Base-by-base conservation (phyloP, 768 basidiomycete species). In the Tulasnella sp. region DNA sequence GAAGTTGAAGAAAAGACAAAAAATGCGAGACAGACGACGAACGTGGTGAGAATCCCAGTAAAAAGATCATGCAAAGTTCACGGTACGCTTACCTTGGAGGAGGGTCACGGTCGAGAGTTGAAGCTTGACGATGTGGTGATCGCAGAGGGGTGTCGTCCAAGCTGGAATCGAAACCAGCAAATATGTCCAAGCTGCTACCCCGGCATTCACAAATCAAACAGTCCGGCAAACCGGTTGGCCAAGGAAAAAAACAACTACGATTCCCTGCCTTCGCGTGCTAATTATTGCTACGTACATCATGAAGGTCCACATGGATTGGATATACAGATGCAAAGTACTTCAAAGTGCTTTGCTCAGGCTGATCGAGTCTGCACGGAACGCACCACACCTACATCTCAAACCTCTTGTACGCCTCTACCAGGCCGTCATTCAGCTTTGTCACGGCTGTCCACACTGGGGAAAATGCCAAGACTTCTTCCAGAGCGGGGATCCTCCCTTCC, bases 361-460 rank as follows among this genome's bases (percentile, higher is more conserved):
- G 49, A 49, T 49, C 49, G 49, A 49, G 49, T n/a, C n/a, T n/a
- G 49, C n/a, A 4, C 49, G 7, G n/a, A 49, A n/a, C n/a, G 22
- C 71, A 8, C 40, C 15, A 12, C 15, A 14, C 29, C 29, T 75
- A 78, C 40, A 78, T 77, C 70, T 78, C 77, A 42, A 86, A 86
- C 42, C 73, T 79, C 40, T 80, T 80, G 80, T 80, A 82, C 12
- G 82, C 91, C 80, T 91, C 90, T 34, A 91, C 89, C 73, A 92
- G 81, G 1, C 87, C 90, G 77, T 88, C 86, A 3, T 83, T 82
- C 73, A 81, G 78, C 83, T 91, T 91, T 6, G 87, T 87, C 67
- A 87, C 87, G n/a, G 85, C 84, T 12, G 86, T 89, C 91, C 92
- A 93, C 67, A 86, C 83, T 25, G 92, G 92, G 76, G 92, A 81